phyloP scores from a whole-genome alignment of 2,329 filamentous ascomycete species.

The Botrytis paeoniae region DNA sequence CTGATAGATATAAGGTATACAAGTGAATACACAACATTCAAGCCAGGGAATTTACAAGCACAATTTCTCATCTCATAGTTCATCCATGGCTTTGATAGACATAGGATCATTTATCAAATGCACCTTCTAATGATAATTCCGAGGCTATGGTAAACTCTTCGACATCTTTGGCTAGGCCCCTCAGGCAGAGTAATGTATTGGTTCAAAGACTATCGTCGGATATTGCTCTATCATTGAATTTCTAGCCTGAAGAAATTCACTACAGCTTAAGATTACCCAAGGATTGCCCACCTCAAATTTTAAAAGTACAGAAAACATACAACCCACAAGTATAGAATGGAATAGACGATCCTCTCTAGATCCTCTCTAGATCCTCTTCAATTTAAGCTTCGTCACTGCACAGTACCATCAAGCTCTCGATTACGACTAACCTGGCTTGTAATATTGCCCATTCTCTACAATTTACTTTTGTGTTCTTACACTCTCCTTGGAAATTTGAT shows the following conservation, averaged over 20 bases:
- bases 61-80: neutral
- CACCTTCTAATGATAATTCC: neutral
- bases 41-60: neutral
- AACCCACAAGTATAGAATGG: neutral
- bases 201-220: neutral
- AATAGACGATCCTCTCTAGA: neutral
- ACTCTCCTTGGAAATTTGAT: neutral
- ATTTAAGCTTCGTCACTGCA: neutral
- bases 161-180: neutral
- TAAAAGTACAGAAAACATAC: neutral
- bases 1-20: neutral
- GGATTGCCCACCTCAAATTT: neutral
- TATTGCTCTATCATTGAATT: neutral
- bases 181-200: neutral
- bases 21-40: neutral
- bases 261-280: neutral
- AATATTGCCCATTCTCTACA: neutral
- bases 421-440: neutral
- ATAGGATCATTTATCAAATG: neutral
- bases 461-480: neutral
- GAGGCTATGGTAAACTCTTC: neutral
- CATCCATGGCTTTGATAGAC: neutral
- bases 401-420: neutral
- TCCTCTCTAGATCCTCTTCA: too few relatives aligned
- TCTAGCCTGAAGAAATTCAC: neutral